Base-by-base conservation (phyloP, 768 basidiomycete genomes). In the Chalciporus chontae region DNA sequence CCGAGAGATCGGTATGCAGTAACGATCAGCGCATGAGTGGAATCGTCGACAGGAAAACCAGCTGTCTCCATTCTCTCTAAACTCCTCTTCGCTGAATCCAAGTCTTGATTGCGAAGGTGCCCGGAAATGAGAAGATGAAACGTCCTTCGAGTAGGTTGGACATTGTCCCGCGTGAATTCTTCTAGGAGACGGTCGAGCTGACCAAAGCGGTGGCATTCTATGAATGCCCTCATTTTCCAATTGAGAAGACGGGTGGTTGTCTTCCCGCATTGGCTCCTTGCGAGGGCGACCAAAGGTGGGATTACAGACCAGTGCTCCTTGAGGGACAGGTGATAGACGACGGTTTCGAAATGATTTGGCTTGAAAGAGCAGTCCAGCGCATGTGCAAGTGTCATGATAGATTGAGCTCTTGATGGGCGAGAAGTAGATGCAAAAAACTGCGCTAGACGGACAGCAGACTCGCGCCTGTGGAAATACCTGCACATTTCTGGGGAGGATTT, bases 81-180 rank as follows among this genome's bases (percentile, higher is more conserved):
- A 55, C 67, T 74, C 24, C 66, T 63, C 64, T 76, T 79, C 42
- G 85, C 85, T 36, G 73, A 73, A 48, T 64, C 57, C 40, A 90
- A 64, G 62, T 89, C 76, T 65, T 76, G 72, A 62, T 90, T 90
- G 59, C 79, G 83, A 48, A 91, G 71, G 62, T 84, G 77, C 26
- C 81, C 85, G 10, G 79, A 74, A 11, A 90, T 68, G 34, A 90
- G 72, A 14, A 85, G 72, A 57, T 89, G 85, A 62, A 77, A 90
- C 4, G 88, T 88, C 56, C 80, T 73, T 36, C 79, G 74, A 40
- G 73, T 77, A 15, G 85, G 85, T 10, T 57, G 54, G 26, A 84
- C 54, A 1, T 70, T 60, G 43, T 73, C 68, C 23, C 61, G 59
- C 43, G 69, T 58, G 69, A 84, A 90, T 46, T 83, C 75, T 23